Conservation (phyloP, 176 grass and related monocot species). For the Otatea glauca region DNA sequence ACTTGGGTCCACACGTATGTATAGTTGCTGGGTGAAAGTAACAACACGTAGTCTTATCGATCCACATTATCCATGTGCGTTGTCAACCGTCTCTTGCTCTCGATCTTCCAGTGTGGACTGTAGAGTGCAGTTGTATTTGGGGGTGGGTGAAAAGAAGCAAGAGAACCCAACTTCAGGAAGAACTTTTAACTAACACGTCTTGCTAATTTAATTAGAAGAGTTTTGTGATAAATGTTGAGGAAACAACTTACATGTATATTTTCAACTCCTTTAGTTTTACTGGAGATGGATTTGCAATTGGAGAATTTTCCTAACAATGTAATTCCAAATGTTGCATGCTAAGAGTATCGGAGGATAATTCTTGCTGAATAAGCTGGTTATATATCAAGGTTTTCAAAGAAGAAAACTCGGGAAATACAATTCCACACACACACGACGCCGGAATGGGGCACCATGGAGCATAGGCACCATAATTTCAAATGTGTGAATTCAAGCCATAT, state of each 20-base stretch:
- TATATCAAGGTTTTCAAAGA: background rate
- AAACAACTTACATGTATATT: background rate
- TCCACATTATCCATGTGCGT: conserved; percentile 29
- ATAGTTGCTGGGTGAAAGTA: conserved; percentile 42
- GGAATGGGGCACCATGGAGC: no score
- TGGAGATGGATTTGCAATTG: background rate
- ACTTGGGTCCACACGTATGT: conserved; percentile 5
- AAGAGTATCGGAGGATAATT: background rate
- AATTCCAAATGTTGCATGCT: background rate
- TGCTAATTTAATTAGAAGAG: no score
- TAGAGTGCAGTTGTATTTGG: background rate
- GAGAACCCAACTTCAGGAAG: background rate
- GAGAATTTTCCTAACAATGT: background rate
- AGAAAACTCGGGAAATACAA: background rate
- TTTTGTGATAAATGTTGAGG: background rate
- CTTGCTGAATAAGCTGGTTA: background rate
- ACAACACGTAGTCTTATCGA: conserved; percentile 3
- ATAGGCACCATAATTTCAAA: no score
- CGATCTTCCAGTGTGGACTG: background rate
- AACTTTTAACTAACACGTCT: background rate
- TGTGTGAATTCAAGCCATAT: no score
- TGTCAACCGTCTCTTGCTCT: conserved; percentile 1
- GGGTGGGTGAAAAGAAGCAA: background rate
- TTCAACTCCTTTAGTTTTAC: background rate
- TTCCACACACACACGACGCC: no score